These are phyloP conservation scores for Aspergillus sp. DNA, from an alignment of 2,329 filamentous ascomycete species.

Conservation along the genomic window DNA sequence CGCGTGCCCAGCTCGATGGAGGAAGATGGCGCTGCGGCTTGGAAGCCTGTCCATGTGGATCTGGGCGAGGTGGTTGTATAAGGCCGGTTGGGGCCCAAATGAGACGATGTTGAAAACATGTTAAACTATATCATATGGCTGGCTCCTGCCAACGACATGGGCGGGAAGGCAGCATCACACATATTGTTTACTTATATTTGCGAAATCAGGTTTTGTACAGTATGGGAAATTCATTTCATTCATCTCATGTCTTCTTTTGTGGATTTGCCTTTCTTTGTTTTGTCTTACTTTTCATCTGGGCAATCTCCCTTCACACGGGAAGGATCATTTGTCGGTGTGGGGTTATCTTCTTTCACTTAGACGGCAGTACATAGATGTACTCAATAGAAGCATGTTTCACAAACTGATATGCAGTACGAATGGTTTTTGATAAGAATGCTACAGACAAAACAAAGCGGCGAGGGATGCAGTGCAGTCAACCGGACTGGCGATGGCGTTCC, in stretches of 20 bases:
- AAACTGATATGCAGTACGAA: not conserved
- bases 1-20: slow-evolving; percentile 69
- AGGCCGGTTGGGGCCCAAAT: slow-evolving; percentile 16
- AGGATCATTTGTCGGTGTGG: slow-evolving; percentile 7
- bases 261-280: slow-evolving; percentile 15
- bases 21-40: slow-evolving; percentile 57
- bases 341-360: not conserved
- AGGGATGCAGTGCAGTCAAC: too few relatives aligned
- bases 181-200: slow-evolving; percentile 29
- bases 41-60: slow-evolving; percentile 68
- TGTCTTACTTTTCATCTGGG: slow-evolving; percentile 14
- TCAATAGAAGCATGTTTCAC: slow-evolving; percentile 16
- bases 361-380: slow-evolving; percentile 14
- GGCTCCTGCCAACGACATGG: slow-evolving; percentile 1
- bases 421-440: too few relatives aligned
- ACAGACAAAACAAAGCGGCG: too few relatives aligned
- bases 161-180: slow-evolving; percentile 12
- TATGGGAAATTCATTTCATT: slow-evolving; percentile 37
- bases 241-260: slow-evolving; percentile 27
- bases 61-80: slow-evolving; percentile 65
- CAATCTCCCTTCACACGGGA: slow-evolving; percentile 14
- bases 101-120: slow-evolving; percentile 12
- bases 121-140: slow-evolving; percentile 14
- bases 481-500: too few relatives aligned
- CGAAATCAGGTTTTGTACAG: slow-evolving; percentile 37